Conservation (phyloP, 306 rosid species). For the Fragaria ananassa region DNA sequence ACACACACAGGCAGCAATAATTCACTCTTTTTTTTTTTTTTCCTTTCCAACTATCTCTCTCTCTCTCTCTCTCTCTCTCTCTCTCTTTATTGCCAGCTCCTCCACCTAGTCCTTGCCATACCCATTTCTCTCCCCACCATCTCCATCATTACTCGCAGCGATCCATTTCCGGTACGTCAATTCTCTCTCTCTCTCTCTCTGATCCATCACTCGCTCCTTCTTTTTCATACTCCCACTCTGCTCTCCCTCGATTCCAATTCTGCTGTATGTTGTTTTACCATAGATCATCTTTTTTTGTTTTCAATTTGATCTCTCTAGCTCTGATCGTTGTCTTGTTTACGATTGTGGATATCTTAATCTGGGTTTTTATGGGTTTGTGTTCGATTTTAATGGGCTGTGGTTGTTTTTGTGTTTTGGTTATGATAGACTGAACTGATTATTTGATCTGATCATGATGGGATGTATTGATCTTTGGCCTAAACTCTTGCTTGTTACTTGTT, state of each 20-base stretch:
- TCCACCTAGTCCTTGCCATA: conserved; percentile 40
- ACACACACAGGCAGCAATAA: conserved; percentile 59
- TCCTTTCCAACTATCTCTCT: conserved; percentile 29
- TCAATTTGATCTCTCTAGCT: conserved; percentile 14
- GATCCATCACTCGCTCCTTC: conserved; percentile 12
- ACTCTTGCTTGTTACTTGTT: conserved; percentile 12
- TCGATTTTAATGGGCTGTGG: conserved; percentile 34
- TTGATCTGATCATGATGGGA: conserved; percentile 34
- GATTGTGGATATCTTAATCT: conserved; percentile 23
- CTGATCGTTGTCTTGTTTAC: conserved; percentile 11
- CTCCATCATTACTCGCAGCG: conserved; percentile 30
- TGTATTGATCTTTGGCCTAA: conserved; percentile 15
- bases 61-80: conserved; percentile 18
- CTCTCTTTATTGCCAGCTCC: conserved; percentile 85
- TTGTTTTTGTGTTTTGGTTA: conserved; percentile 11
- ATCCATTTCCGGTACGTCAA: conserved; percentile 59
- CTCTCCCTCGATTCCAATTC: conserved; percentile 23
- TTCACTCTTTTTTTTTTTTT: conserved; percentile 41
- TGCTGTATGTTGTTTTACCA: conserved; percentile 1
- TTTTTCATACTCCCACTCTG: not conserved
- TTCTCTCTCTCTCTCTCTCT: conserved; percentile 32
- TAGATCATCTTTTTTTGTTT: conserved; percentile 36
- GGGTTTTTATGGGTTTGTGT: conserved; percentile 20
- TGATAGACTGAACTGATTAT: conserved; percentile 20
- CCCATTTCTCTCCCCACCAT: conserved; percentile 33